Percentiles rank a stretch among this genome's conserved stretches.
Evolutionary conservation across 345 rosid genomes (phyloP).

Genomic region (Lagerstroemia speciosa): DNA sequence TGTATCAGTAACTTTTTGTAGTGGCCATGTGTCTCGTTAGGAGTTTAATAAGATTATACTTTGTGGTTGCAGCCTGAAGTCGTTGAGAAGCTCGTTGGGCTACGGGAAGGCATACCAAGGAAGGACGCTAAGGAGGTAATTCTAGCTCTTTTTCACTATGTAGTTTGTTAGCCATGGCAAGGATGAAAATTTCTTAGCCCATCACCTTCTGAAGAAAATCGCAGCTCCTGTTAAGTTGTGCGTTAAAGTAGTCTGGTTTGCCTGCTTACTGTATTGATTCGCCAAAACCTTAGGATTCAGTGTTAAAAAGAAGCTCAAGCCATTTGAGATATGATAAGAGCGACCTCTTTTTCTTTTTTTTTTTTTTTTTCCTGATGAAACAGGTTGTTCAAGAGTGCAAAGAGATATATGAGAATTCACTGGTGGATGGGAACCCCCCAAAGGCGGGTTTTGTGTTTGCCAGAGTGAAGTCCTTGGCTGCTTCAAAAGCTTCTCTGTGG

Average conservation of each 20-base stretch:
- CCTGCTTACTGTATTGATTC: background rate
- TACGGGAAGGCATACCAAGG: constrained; percentile 92
- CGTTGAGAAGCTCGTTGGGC: constrained; percentile 91
- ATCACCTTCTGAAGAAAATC: no score
- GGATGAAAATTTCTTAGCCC: background rate
- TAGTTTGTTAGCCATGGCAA: background rate
- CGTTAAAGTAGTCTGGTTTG: no score
- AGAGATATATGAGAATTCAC: constrained; percentile 86
- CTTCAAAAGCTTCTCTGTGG: constrained; percentile 67
- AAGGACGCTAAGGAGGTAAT: constrained; percentile 97
- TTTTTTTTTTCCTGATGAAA: constrained; percentile 5
- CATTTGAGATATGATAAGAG: background rate
- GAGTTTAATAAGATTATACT: background rate
- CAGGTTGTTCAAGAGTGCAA: constrained; percentile 98
- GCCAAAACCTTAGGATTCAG: no score
- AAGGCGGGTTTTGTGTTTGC: constrained; percentile 84
- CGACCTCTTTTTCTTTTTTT: background rate
- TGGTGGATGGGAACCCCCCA: constrained; percentile 72
- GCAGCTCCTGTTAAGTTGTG: background rate
- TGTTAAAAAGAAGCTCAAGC: background rate
- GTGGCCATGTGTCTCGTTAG: background rate
- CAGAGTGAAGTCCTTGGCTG: constrained; percentile 66
- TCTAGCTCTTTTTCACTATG: background rate
- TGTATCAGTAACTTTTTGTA: background rate
- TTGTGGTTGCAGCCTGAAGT: constrained; percentile 66